Evolutionary conservation across 768 basidiomycete genomes (phyloP).

Genomic region (Collybia sordida): DNA sequence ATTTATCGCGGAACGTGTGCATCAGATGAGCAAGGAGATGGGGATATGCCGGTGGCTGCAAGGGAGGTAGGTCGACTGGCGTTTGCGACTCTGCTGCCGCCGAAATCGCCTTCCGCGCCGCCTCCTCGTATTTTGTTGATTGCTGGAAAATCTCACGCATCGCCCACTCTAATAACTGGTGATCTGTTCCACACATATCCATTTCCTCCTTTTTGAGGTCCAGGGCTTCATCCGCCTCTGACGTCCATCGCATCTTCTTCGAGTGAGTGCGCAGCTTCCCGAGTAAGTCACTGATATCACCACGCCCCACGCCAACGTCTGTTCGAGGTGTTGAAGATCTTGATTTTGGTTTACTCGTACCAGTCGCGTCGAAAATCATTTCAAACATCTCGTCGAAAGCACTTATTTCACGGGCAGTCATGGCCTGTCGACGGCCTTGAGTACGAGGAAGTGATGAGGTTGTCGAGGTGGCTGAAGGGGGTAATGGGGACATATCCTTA

Average conservation of each 20-base stretch:
- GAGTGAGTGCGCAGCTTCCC: conserved; percentile 53
- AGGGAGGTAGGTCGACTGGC: conserved; percentile 29
- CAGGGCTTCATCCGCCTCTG: conserved; percentile 50
- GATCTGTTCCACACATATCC: conserved; percentile 65
- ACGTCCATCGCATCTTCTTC: conserved; percentile 49
- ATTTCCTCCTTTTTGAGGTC: conserved; percentile 76
- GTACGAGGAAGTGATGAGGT: neutral
- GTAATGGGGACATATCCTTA: conserved; percentile 22
- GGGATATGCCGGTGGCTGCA: conserved; percentile 70
- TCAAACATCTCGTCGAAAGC: conserved; percentile 76
- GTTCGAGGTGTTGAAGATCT: conserved; percentile 10
- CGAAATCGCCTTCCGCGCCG: conserved; percentile 36
- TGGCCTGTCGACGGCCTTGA: conserved; percentile 43
- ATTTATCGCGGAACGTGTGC: conserved; percentile 74
- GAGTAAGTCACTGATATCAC: conserved; percentile 49
- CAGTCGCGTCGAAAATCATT: conserved; percentile 61
- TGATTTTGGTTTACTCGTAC: conserved; percentile 25
- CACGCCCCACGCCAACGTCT: conserved; percentile 19
- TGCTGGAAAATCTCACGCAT: conserved; percentile 66
- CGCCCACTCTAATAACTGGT: conserved; percentile 75
- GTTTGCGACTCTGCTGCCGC: conserved; percentile 23
- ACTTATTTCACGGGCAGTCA: conserved; percentile 66
- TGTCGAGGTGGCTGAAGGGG: conserved; percentile 14
- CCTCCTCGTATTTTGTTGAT: conserved; percentile 48
- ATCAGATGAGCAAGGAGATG: conserved; percentile 77